Evolutionary conservation across 768 basidiomycete species (phyloP).

Genomic region (Trametes punicea): DNA sequence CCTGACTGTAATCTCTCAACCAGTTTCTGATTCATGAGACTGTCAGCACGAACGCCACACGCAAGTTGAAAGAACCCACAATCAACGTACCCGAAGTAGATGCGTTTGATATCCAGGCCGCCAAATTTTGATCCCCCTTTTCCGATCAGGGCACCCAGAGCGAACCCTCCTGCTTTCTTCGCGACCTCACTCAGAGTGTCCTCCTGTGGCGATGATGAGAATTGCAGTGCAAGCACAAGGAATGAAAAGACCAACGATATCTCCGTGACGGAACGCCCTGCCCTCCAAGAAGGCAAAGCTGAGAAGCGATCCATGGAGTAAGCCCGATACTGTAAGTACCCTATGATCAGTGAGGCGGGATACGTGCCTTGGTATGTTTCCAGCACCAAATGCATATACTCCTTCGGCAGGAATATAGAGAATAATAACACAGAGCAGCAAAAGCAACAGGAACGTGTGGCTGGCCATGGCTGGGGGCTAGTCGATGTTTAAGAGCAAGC

Average conservation of each 20-base stretch:
- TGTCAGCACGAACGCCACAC: background rate
- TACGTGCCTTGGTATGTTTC: slow-evolving; percentile 65
- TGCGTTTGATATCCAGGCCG: slow-evolving; percentile 77
- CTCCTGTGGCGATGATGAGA: slow-evolving; percentile 47
- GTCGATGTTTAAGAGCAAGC: slow-evolving; percentile 2
- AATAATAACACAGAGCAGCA: slow-evolving; percentile 50
- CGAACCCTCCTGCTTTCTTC: slow-evolving; percentile 57
- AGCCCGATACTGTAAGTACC: slow-evolving; percentile 44
- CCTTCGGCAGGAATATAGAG: slow-evolving; percentile 55
- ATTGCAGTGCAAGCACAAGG: background rate
- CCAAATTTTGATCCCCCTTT: slow-evolving; percentile 66
- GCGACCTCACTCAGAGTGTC: slow-evolving; percentile 59
- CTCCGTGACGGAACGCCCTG: slow-evolving; percentile 83
- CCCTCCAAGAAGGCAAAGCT: slow-evolving; percentile 87
- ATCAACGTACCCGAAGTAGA: slow-evolving; percentile 69
- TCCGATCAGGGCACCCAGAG: slow-evolving; percentile 51
- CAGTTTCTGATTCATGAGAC: slow-evolving; percentile 57
- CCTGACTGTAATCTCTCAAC: slow-evolving; percentile 87
- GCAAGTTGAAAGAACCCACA: background rate
- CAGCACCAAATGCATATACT: slow-evolving; percentile 76
- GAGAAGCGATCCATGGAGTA: slow-evolving; percentile 2
- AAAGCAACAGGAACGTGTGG: slow-evolving; percentile 18
- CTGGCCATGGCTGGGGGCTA: slow-evolving; percentile 15
- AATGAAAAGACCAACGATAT: slow-evolving; percentile 52
- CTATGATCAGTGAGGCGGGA: background rate